Conservation (phyloP, 805 yeast species). For the Candida coleopterorum region DNA sequence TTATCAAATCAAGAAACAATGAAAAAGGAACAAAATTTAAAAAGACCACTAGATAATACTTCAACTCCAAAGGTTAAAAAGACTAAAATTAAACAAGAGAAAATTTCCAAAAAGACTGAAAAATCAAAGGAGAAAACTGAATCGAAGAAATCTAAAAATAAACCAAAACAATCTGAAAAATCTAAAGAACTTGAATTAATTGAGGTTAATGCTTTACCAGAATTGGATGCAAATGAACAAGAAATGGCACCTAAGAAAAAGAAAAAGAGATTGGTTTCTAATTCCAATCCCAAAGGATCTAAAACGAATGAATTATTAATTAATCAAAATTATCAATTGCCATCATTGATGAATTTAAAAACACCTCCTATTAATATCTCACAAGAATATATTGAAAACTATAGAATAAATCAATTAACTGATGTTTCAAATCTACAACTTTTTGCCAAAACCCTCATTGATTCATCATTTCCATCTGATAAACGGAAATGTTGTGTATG, state of each 20-base stretch:
- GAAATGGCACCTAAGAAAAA: too few relatives aligned
- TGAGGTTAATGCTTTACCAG: too few relatives aligned
- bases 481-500: conserved; percentile 57
- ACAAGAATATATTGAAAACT: conserved; percentile 13
- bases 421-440: conserved; percentile 20
- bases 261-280: too few relatives aligned
- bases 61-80: conserved; percentile 3
- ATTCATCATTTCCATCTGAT: conserved; percentile 18
- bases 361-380: background rate
- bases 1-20: background rate
- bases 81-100: conserved; percentile 3
- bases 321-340: background rate
- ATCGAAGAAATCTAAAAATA: too few relatives aligned
- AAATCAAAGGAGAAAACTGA: too few relatives aligned
- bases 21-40: conserved; percentile 1
- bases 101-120: conserved; percentile 1
- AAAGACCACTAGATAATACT: background rate
- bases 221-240: too few relatives aligned
- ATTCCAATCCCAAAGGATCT: too few relatives aligned
- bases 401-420: conserved; percentile 20
- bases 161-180: too few relatives aligned
- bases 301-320: background rate
- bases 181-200: too few relatives aligned
- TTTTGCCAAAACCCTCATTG: conserved; percentile 14
- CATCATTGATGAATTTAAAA: background rate